A percentile compares a stretch with the other conserved stretches of the same genome.
These are phyloP conservation scores for Coemansia sp. DNA, from an alignment of 192 early-diverging fungal species.

Conservation along the genomic window DNA sequence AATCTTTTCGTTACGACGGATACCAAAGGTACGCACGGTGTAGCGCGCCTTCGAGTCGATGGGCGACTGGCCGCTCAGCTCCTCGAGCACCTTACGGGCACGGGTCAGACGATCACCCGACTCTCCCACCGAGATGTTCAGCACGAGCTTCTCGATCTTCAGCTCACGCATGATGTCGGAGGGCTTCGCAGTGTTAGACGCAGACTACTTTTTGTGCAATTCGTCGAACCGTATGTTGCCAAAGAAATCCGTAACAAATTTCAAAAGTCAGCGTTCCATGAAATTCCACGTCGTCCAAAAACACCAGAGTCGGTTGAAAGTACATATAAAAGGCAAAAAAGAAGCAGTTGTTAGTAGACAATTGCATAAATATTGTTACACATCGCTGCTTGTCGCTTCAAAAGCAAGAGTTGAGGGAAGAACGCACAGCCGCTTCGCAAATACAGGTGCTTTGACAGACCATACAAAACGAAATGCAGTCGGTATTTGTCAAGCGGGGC, in stretches of 20 bases:
- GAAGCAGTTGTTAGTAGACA: background rate
- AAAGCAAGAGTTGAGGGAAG: too few species aligned
- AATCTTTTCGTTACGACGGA: slow-evolving; percentile 99
- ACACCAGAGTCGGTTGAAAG: background rate
- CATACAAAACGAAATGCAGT: too few species aligned
- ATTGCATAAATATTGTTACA: background rate
- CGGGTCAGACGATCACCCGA: slow-evolving; percentile 99
- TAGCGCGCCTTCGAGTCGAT: slow-evolving; percentile 99
- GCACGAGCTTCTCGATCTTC: slow-evolving; percentile 98
- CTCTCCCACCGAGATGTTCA: slow-evolving; percentile 99
- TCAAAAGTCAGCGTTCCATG: background rate
- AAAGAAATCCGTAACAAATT: background rate
- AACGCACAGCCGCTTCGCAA: background rate
- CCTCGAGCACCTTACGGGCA: slow-evolving; percentile 99
- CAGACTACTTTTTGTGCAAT: slow-evolving; percentile 28
- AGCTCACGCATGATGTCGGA: slow-evolving; percentile 96
- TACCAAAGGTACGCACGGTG: slow-evolving; percentile 99
- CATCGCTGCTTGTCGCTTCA: background rate
- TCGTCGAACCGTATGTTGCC: background rate
- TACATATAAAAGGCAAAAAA: background rate
- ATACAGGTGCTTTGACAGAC: background rate
- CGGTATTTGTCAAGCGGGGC: too few species aligned
- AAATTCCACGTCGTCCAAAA: background rate
- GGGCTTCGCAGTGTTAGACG: slow-evolving; percentile 70
- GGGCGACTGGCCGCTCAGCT: slow-evolving; percentile 98